phyloP scores from a whole-genome alignment of 163 green algal genomes.

The Smithsoniella earleae region DNA sequence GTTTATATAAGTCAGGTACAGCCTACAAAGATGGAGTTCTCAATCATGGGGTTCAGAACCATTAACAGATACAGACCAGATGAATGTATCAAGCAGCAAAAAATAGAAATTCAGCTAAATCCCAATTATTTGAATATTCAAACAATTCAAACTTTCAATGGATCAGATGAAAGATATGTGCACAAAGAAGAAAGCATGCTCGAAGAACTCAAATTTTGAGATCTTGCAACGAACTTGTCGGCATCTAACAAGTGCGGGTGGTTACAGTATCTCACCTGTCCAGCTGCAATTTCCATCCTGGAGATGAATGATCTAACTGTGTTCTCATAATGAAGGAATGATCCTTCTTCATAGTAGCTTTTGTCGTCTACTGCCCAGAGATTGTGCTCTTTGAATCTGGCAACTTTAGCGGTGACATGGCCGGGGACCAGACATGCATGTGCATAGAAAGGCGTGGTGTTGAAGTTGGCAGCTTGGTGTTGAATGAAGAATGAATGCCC shows the following conservation, averaged over 20 bases:
- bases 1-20: constrained; percentile 9
- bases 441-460: constrained; percentile 20
- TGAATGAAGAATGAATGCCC: constrained; percentile 14
- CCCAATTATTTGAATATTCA: neutral
- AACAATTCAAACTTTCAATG: no score
- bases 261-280: neutral
- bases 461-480: neutral
- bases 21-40: no score
- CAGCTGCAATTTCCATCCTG: neutral
- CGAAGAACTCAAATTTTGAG: no score
- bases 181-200: neutral
- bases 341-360: neutral
- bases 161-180: no score
- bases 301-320: constrained; percentile 5
- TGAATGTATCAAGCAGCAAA: neutral
- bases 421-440: constrained; percentile 6
- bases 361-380: constrained; percentile 2
- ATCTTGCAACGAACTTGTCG: no score
- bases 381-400: constrained; percentile 8
- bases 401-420: constrained; percentile 9
- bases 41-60: neutral
- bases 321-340: constrained; percentile 15
- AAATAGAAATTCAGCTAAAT: neutral
- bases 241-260: neutral
- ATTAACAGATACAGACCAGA: no score